Base-by-base conservation (phyloP, 2,329 filamentous ascomycete species). In the Aureobasidium vineae region DNA sequence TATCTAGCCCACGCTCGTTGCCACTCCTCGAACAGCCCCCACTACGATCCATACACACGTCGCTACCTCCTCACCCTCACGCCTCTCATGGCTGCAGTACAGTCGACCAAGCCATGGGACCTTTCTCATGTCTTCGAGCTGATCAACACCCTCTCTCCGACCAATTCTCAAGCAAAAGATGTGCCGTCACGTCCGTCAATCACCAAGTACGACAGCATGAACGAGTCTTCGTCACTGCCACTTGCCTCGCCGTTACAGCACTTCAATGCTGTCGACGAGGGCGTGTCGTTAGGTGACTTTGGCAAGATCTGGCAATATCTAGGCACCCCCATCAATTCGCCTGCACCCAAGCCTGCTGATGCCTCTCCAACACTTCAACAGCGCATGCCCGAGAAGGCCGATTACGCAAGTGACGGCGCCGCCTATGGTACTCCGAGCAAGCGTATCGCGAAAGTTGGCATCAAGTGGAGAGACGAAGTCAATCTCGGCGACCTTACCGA, bases 351-450 rank as follows among this genome's bases (percentile, higher is more conserved):
- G 36, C n/a, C 33, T 41, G 36, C 10, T 33, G 21, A 59, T 41
- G 50, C 68, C 23, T 69, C 70, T 16, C 63, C 67, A 5, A 69
- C 68, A 2, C 66, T 70, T 15, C 70, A 72, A 15, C 41, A 68
- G 21, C 65, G 57, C 28, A 56, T 72, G 59, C 65, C 70, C 15
- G 68, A 63, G 63, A 71, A 74, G 70, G 68, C 74, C 73, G 66
- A 76, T 72, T 81, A 80, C 65, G 77, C 76, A 36, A 80, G 79
- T 11, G 80, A 81, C 67, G 80, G 80, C n/a, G 78, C 77, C 41
- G 71, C 75, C 8, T 76, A 76, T 53, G 65, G 50, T 43, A 63
- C 65, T 2, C 59, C 66, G 10, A 45, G 52, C 47, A 66, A 59
- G 41, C 67, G 68, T 11, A 49, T 68, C n/a, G 52, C 23, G 16